Conservation (phyloP, 2,329 filamentous ascomycete species). For the Diaporthe sp. region DNA sequence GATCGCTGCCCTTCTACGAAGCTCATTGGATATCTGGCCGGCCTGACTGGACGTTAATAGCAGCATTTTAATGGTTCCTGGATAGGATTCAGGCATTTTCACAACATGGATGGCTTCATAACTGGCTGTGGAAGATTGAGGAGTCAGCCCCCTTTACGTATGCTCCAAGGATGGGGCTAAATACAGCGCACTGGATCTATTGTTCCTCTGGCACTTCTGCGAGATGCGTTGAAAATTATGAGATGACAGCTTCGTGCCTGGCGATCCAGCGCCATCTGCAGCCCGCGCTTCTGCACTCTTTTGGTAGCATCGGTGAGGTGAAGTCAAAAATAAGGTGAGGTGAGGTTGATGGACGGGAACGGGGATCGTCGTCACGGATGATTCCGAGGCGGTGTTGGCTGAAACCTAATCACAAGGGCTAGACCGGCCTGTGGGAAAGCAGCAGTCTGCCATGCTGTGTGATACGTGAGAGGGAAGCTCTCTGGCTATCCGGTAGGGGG, state of each 20-base stretch:
- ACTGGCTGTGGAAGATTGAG: slow-evolving; percentile 1
- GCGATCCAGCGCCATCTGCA: not conserved
- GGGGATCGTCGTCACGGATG: slow-evolving; percentile 25
- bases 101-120: slow-evolving; percentile 14
- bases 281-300: not conserved
- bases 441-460: not conserved
- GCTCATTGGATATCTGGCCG: slow-evolving; percentile 7
- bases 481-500: no score
- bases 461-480: not conserved
- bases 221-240: not conserved
- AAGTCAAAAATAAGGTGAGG: not conserved
- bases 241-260: not conserved
- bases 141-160: slow-evolving; percentile 21
- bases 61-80: slow-evolving; percentile 7
- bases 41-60: slow-evolving; percentile 2
- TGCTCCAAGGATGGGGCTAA: not conserved
- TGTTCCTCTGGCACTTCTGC: not conserved
- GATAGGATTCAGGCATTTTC: slow-evolving; percentile 16
- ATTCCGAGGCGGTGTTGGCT: slow-evolving; percentile 12
- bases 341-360: slow-evolving; percentile 5
- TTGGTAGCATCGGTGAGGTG: not conserved
- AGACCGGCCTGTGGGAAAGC: not conserved
- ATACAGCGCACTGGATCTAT: not conserved
- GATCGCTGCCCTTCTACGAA: not conserved
- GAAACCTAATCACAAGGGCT: slow-evolving; percentile 22